Conservation (phyloP, 1,139 yeast species). For the Arxiozyma heterogenica region DNA sequence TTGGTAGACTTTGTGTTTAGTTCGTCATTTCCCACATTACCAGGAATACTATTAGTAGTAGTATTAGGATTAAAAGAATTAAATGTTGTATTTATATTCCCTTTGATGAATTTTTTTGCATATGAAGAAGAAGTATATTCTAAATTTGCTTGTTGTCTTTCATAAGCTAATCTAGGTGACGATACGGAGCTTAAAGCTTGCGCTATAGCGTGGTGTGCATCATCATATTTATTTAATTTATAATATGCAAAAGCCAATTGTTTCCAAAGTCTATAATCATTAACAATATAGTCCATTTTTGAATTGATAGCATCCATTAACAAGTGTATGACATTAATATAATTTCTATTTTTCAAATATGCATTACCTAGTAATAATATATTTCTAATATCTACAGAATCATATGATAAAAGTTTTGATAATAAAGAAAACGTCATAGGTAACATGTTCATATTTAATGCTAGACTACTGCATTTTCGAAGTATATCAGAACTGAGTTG, state of each 20-base stretch:
- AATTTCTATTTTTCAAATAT: slow-evolving; percentile 12
- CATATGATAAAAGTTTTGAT: slow-evolving; percentile 11
- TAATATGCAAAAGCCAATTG: slow-evolving; percentile 11
- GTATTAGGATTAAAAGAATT: not conserved
- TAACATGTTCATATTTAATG: slow-evolving; percentile 15
- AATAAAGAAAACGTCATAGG: slow-evolving; percentile 14
- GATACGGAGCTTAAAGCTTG: slow-evolving; percentile 5
- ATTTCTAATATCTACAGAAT: slow-evolving; percentile 14
- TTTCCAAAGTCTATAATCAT: slow-evolving; percentile 11
- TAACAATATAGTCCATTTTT: slow-evolving; percentile 3
- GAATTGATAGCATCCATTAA: slow-evolving; percentile 12
- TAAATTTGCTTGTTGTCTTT: not conserved
- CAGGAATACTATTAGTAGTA: not conserved
- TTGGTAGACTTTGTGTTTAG: not conserved
- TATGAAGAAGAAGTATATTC: not conserved
- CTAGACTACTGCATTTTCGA: slow-evolving; percentile 17
- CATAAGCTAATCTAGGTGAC: not conserved
- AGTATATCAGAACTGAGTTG: slow-evolving; percentile 9
- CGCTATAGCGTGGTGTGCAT: slow-evolving; percentile 12
- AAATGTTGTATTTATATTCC: too few relatives aligned
- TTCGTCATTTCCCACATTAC: not conserved
- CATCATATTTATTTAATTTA: slow-evolving; percentile 12
- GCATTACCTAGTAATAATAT: slow-evolving; percentile 13
- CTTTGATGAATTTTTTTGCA: too few relatives aligned
- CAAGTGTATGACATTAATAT: slow-evolving; percentile 13